These are phyloP conservation scores for Kodamaea suecica DNA, from an alignment of 1,139 yeast species.

Conservation along the genomic window DNA sequence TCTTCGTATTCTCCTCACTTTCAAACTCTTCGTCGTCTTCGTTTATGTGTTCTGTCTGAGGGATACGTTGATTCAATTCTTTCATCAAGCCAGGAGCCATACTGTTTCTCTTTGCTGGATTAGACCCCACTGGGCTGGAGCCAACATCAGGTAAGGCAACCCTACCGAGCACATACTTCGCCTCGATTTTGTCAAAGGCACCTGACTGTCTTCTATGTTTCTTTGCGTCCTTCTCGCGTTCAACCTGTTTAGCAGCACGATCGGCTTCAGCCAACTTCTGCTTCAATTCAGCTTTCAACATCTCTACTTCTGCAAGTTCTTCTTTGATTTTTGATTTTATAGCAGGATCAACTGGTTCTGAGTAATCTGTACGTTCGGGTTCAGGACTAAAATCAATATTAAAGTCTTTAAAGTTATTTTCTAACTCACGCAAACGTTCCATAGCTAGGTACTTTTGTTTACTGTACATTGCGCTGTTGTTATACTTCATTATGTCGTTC, in stretches of 20 bases:
- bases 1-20: background rate
- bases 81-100: conserved; percentile 44
- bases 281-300: conserved; percentile 42
- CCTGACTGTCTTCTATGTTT: conserved; percentile 19
- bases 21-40: conserved; percentile 8
- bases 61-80: conserved; percentile 55
- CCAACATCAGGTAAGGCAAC: background rate
- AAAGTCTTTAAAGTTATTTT: conserved; percentile 56
- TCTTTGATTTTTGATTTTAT: conserved; percentile 38
- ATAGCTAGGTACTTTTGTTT: conserved; percentile 62
- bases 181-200: conserved; percentile 37
- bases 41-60: conserved; percentile 33
- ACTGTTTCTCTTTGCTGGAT: too few species aligned
- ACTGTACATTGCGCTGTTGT: conserved; percentile 55
- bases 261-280: conserved; percentile 27
- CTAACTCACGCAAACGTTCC: conserved; percentile 64
- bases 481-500: conserved; percentile 68
- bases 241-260: conserved; percentile 4
- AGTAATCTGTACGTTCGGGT: conserved; percentile 18
- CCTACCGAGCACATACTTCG: conserved; percentile 49
- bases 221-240: conserved; percentile 6
- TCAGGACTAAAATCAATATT: conserved; percentile 49
- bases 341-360: conserved; percentile 28
- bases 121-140: too few species aligned
- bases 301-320: conserved; percentile 47